Conservation (phyloP, 768 basidiomycete genomes). For the Neoboletus brunneissimus region DNA sequence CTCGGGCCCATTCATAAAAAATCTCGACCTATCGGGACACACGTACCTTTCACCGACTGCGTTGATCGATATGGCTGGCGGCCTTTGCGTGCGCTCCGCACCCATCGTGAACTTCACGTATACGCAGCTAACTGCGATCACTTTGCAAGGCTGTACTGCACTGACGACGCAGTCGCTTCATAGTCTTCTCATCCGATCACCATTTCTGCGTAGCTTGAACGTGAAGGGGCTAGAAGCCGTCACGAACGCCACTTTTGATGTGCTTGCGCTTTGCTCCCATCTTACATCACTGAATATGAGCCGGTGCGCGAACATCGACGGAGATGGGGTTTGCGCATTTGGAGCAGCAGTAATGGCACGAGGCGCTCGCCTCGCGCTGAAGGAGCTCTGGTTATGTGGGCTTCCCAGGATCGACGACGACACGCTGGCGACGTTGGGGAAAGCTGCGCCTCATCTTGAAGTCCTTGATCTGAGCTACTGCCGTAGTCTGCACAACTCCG, state of each 20-base stretch:
- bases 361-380: constrained; percentile 51
- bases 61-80: constrained; percentile 51
- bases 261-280: constrained; percentile 56
- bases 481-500: constrained; percentile 69
- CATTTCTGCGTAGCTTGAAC: constrained; percentile 52
- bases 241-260: constrained; percentile 69
- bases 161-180: constrained; percentile 68
- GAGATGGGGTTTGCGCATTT: constrained; percentile 54
- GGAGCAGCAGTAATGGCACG: constrained; percentile 44
- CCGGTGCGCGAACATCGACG: constrained; percentile 67
- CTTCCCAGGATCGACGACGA: constrained; percentile 58
- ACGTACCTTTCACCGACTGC: constrained; percentile 45
- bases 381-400: constrained; percentile 65
- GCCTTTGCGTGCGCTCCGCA: constrained; percentile 45
- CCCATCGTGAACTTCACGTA: constrained; percentile 34
- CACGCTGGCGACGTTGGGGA: constrained; percentile 64
- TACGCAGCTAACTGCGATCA: constrained; percentile 70
- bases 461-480: constrained; percentile 79
- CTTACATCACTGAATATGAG: constrained; percentile 66
- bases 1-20: constrained; percentile 63
- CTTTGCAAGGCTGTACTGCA: constrained; percentile 68
- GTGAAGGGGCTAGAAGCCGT: constrained; percentile 69
- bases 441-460: constrained; percentile 67
- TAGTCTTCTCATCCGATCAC: constrained; percentile 64
- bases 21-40: constrained; percentile 65